A percentile compares a stretch with the other conserved stretches of the same genome.
phyloP scores from a whole-genome alignment of 805 yeast genomes.

The Suhomyces vadensis region DNA sequence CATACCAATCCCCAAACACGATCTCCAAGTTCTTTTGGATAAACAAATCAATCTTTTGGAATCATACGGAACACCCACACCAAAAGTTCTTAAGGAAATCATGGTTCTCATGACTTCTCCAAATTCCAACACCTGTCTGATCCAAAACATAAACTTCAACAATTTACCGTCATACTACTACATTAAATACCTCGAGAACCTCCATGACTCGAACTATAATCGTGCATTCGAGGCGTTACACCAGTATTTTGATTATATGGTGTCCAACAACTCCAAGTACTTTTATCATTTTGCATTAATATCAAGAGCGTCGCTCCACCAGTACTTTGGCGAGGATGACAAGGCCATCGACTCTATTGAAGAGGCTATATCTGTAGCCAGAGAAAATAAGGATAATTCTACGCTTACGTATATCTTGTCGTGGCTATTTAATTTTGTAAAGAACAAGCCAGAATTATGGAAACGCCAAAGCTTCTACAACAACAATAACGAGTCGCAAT shows the following conservation, averaged over 20 bases:
- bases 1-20: constrained; percentile 50
- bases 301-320: constrained; percentile 70
- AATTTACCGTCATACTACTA: constrained; percentile 48
- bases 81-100: constrained; percentile 42
- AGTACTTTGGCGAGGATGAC: constrained; percentile 61
- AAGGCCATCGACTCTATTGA: constrained; percentile 79
- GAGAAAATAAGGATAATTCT: constrained; percentile 75
- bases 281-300: constrained; percentile 78
- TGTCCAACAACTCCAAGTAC: constrained; percentile 60
- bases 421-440: constrained; percentile 72
- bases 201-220: constrained; percentile 61
- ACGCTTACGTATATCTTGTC: constrained; percentile 72
- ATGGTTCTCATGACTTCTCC: constrained; percentile 48
- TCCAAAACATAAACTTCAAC: constrained; percentile 32
- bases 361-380: constrained; percentile 84
- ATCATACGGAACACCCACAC: constrained; percentile 50
- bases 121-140: constrained; percentile 37
- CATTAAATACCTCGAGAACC: constrained; percentile 59
- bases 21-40: constrained; percentile 49
- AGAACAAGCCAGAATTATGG: constrained; percentile 62
- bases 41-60: constrained; percentile 56
- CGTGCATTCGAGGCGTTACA: constrained; percentile 51
- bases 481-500: constrained; percentile 59
- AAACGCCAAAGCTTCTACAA: constrained; percentile 46
- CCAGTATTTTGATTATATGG: constrained; percentile 74